These are phyloP conservation scores for Quercus lobata DNA, from an alignment of 331 rosid species.

Conservation along the genomic window DNA sequence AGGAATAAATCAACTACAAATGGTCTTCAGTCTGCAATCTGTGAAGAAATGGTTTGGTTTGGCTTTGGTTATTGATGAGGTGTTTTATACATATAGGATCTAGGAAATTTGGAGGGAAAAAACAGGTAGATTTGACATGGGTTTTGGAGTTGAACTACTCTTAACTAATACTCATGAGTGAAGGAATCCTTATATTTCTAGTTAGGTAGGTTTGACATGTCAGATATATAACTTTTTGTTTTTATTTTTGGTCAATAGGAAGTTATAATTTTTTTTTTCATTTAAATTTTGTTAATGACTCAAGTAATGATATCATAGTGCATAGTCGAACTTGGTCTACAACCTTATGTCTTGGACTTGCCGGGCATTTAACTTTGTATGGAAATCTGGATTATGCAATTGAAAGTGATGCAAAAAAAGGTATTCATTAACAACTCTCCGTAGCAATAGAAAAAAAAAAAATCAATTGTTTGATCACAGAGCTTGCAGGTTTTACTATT, in stretches of 20 bases:
- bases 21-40: background rate
- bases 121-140: constrained; percentile 32
- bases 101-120: background rate
- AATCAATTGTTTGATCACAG: background rate
- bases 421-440: no score
- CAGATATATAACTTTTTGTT: background rate
- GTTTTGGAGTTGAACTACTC: constrained; percentile 66
- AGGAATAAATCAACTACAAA: background rate
- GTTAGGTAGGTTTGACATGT: constrained; percentile 52
- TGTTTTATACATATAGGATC: constrained; percentile 11
- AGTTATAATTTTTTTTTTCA: background rate
- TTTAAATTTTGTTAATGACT: background rate
- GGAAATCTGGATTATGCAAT: no score
- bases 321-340: no score
- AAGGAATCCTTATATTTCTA: background rate
- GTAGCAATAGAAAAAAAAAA: no score
- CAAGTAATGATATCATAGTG: no score
- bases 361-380: no score
- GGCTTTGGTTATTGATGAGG: constrained; percentile 11
- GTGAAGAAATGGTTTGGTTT: background rate
- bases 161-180: constrained; percentile 17
- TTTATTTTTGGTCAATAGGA: background rate
- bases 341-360: no score
- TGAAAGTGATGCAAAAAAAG: background rate
- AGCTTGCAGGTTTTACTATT: background rate